Base-by-base conservation (phyloP, 257 asterid species). In the Eustoma russellianum region DNA sequence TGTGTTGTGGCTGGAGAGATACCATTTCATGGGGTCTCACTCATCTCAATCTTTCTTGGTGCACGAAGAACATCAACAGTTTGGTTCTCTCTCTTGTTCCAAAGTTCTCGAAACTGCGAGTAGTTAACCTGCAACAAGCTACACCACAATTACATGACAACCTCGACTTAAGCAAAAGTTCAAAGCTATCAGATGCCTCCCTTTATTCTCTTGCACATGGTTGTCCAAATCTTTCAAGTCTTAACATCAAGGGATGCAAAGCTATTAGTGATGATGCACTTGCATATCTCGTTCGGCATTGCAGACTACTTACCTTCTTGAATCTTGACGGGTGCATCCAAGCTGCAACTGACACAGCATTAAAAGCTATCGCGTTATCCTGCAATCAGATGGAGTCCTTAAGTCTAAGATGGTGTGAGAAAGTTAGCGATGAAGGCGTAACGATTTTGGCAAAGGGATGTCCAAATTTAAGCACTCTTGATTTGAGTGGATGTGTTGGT, bases 1-100 rank as follows among this genome's bases (percentile, higher is more conserved):
- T 91, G 53, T 91, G 98, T 30, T 80, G 74, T 75, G 98, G 90
- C 41, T 91, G 98, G 98, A 87, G 93, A 72, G 98, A 87, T 61
- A 84, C 97, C 11, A 56, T 91, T 68, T 81, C 80, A 61, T 91
- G 87, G 85, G 98, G 95, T 13, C 84, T 79, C 13, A 72, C 85
- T 11, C 83, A 56, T 62, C 95, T 91, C 48, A 87, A 89, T 64
- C 82, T 91, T 46, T 84, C 89, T 59, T 84, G 98, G 96, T 92
- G 99, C 83, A 83, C 81, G 82, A 88, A 75, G 75, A 88, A 77
- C 71, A 83, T 85, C 95, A 92, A 92, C 53, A 75, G 60, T 62
- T 74, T 92, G 59, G 86, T 80, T 35, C 80, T 92, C 10, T 74
- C 91, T 19, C 67, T 88, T 30, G 78, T 75, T 13, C 93, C 93